Evolutionary conservation across 805 yeast genomes (phyloP).

Genomic region (Metschnikowia kofuensis): DNA sequence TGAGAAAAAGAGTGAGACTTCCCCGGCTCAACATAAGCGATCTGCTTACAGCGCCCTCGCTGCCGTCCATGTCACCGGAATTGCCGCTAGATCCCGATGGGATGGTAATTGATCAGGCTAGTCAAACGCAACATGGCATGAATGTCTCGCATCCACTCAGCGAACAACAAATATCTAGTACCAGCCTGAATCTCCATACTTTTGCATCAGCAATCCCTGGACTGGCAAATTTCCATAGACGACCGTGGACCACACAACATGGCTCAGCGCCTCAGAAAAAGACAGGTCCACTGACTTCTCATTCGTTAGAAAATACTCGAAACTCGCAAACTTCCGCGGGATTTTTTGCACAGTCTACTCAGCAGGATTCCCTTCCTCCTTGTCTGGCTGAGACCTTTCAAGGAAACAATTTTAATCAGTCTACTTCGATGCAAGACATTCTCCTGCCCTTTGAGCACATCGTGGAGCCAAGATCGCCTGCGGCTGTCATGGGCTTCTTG

Average conservation of each 20-base stretch:
- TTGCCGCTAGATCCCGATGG: conserved; percentile 4
- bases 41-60: not conserved
- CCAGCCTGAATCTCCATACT: no score
- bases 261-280: no score
- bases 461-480: conserved; percentile 18
- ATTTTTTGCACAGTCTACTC: no score
- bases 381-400: no score
- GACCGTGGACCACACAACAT: no score
- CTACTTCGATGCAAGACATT: not conserved
- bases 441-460: conserved; percentile 4
- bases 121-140: not conserved
- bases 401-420: not conserved
- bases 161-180: not conserved
- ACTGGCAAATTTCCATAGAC: no score
- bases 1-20: conserved; percentile 32
- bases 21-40: not conserved
- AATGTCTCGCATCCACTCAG: not conserved
- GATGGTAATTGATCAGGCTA: not conserved
- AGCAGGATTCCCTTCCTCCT: no score
- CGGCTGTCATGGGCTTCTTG: conserved; percentile 25
- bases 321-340: no score
- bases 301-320: no score
- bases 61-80: conserved; percentile 3
- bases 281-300: no score
- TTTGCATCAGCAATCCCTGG: no score